Evolutionary conservation across 352 stramenopile genomes (phyloP).

Genomic region (Pythium insidiosum): DNA sequence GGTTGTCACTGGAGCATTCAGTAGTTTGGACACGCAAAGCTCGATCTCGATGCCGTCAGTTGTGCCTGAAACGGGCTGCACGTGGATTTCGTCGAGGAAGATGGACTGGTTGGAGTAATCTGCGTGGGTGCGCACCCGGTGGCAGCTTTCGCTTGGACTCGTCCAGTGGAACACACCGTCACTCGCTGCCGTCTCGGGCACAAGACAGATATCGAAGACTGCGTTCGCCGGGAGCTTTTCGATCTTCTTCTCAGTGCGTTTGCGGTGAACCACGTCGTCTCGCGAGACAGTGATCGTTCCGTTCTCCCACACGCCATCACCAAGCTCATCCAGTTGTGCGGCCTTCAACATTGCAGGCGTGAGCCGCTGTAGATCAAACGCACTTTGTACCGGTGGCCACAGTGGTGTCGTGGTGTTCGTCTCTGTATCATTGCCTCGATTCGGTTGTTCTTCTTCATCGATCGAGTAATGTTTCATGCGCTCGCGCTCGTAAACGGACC

Average conservation of each 20-base stretch:
- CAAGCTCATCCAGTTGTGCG: slow-evolving; percentile 42
- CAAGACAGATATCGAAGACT: slow-evolving; percentile 68
- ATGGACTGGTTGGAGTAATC: slow-evolving; percentile 77
- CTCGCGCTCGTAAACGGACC: slow-evolving; percentile 57
- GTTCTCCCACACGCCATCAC: slow-evolving; percentile 62
- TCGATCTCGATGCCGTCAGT: slow-evolving; percentile 39
- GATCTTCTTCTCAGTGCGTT: slow-evolving; percentile 46
- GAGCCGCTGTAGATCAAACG: slow-evolving; percentile 30
- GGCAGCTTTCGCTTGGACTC: slow-evolving; percentile 23
- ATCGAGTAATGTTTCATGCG: slow-evolving; percentile 14
- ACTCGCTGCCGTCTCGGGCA: slow-evolving; percentile 59
- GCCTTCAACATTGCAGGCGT: slow-evolving; percentile 42
- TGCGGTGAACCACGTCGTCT: slow-evolving; percentile 49
- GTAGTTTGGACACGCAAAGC: slow-evolving; percentile 46
- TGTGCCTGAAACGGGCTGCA: slow-evolving; percentile 26
- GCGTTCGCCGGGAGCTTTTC: slow-evolving; percentile 53
- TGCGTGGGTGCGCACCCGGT: slow-evolving; percentile 48
- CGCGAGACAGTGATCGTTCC: slow-evolving; percentile 61
- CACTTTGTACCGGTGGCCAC: slow-evolving; percentile 43
- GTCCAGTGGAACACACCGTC: slow-evolving; percentile 55
- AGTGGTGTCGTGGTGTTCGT: slow-evolving; percentile 1
- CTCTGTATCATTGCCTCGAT: background rate
- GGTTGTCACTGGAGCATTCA: slow-evolving; percentile 13
- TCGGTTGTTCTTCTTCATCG: slow-evolving; percentile 8
- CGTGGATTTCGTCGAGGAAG: slow-evolving; percentile 38